Conservation (phyloP, 805 yeast species). For the Zygotorulaspora sp. region DNA sequence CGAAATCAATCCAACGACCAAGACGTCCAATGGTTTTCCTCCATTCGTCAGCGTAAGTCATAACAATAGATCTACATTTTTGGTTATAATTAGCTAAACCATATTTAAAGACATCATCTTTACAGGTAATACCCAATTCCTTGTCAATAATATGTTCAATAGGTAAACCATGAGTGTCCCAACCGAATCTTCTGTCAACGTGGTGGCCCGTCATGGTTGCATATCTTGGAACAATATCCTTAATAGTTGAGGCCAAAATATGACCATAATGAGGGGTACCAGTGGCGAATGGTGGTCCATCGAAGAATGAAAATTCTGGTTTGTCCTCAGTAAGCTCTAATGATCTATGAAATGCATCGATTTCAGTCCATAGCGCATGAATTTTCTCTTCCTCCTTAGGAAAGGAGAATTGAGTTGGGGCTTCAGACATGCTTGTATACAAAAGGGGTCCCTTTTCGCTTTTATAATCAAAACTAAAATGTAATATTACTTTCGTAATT, state of each 20-base stretch:
- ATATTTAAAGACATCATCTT: conserved; percentile 88
- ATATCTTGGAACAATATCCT: conserved; percentile 95
- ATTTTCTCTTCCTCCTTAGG: conserved; percentile 87
- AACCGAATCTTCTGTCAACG: conserved; percentile 96
- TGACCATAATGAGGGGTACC: conserved; percentile 99
- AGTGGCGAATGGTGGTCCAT: conserved; percentile 99
- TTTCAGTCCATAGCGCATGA: conserved; percentile 76
- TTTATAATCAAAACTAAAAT: too few species aligned
- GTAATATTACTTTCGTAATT: too few species aligned
- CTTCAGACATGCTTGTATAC: conserved; percentile 34
- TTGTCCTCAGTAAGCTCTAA: conserved; percentile 76
- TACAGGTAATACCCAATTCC: conserved; percentile 86
- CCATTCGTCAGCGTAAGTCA: conserved; percentile 97
- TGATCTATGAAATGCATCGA: conserved; percentile 90
- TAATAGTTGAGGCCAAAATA: conserved; percentile 91
- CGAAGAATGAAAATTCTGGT: conserved; percentile 89
- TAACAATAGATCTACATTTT: conserved; percentile 94
- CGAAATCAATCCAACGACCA: conserved; percentile 99
- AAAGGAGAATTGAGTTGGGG: conserved; percentile 53
- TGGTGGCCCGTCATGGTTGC: conserved; percentile 96
- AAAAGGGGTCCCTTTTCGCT: background rate
- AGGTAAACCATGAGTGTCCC: conserved; percentile 99
- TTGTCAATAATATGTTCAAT: conserved; percentile 98
- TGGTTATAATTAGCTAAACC: conserved; percentile 92
- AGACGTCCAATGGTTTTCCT: conserved; percentile 85